Base-by-base conservation (phyloP, 495 filamentous ascomycete genomes). In the Clohesyomyces aquaticus region DNA sequence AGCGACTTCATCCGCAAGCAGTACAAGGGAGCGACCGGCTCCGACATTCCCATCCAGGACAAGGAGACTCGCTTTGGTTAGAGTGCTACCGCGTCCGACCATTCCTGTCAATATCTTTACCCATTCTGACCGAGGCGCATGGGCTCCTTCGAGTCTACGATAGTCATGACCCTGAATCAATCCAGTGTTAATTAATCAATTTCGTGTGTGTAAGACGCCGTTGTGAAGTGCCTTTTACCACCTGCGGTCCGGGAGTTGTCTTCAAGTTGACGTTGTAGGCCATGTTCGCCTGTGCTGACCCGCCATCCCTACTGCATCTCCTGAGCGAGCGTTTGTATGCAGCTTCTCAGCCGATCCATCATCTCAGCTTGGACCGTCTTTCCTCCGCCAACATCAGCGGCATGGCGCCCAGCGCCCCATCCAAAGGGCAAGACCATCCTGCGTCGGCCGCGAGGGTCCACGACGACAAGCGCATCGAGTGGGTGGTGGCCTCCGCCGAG, bases 21-120 rank as follows among this genome's bases (percentile, higher is more conserved):
- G 72, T 89, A 87, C 75, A 86, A 86, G 80, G 77, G 73, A 21
- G 72, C 72, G 0, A 84, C 83, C 0, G 88, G 88, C 51, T 81
- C 77, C 14, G 85, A 89, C 25, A 51, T 90, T 32, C 86, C 85
- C 27, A 76, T 88, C 63, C 77, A 83, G 73, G 85, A 88, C 66
- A 87, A 88, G 74, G 73, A 82, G 35, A 79, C 75, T n/a, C 71
- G 54, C 52, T 74, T 78, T 35, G 77, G 71, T 42, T 72, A 59
- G 38, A 41, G 35, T n/a, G 35, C 25, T 45, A 27, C 26, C n/a
- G 23, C 18, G 3, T 27, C 8, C 18, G 22, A 57, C 4, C 25
- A 8, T 23, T 35, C 9, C 19, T n/a, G 10, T 47, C 1, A 16
- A 16, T 19, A 57, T 47, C 16, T 2, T 12, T 47, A 57, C 41